Evolutionary conservation across 192 early-diverging fungal species (phyloP).

Genomic region (Coemansia sp.): DNA sequence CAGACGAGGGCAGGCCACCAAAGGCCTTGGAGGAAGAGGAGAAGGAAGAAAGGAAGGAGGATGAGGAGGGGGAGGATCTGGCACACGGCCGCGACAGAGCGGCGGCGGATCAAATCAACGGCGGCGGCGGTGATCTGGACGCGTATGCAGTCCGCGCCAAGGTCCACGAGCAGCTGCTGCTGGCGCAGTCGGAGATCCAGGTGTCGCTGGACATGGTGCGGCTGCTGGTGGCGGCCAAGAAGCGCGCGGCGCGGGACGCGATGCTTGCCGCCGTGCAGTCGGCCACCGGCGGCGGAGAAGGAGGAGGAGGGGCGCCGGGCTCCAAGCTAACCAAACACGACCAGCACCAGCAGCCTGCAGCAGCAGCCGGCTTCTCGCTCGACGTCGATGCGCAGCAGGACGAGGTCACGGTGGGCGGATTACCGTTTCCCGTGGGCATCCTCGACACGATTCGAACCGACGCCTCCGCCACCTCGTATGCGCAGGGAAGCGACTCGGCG

Average conservation of each 20-base stretch:
- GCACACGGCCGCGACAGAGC: background rate
- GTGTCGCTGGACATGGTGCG: conserved; percentile 50
- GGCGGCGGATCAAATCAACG: background rate
- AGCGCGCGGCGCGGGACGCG: conserved; percentile 15
- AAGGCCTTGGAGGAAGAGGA: background rate
- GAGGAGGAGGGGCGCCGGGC: too few relatives aligned
- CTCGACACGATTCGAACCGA: conserved; percentile 34
- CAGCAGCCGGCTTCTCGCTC: conserved; percentile 3
- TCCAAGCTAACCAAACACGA: conserved; percentile 16
- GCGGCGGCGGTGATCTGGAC: conserved; percentile 18
- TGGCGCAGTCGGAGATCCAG: conserved; percentile 51
- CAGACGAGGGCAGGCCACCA: background rate
- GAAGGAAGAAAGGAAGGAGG: too few relatives aligned
- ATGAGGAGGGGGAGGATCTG: background rate
- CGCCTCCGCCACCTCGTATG: background rate
- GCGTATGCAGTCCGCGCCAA: conserved; percentile 36
- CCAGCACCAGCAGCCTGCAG: conserved; percentile 6
- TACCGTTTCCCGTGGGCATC: conserved; percentile 35
- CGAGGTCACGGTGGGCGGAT: conserved; percentile 38
- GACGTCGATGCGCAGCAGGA: conserved; percentile 13
- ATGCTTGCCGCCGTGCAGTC: background rate
- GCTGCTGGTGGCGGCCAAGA: conserved; percentile 41
- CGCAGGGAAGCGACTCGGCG: background rate
- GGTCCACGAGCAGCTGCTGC: conserved; percentile 35
- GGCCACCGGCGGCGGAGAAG: background rate